Evolutionary conservation across 768 basidiomycete species (phyloP).

Genomic region (Boletus vinaceobasis): DNA sequence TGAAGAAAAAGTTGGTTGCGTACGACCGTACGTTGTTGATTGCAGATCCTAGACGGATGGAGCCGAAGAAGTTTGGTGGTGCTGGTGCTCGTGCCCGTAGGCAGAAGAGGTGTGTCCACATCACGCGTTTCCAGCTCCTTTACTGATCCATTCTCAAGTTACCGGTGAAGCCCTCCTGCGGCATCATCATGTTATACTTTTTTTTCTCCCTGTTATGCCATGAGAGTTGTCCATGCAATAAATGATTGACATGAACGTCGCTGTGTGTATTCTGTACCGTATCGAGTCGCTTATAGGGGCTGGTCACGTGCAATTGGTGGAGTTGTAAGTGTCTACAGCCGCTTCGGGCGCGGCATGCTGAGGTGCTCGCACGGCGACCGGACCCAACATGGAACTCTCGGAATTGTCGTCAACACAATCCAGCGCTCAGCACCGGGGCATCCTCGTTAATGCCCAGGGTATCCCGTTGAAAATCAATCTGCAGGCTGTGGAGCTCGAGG

Average conservation of each 20-base stretch:
- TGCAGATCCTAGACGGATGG: slow-evolving; percentile 94
- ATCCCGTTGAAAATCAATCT: slow-evolving; percentile 50
- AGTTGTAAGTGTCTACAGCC: too few relatives aligned
- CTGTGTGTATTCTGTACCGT: not conserved
- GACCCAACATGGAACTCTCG: slow-evolving; percentile 20
- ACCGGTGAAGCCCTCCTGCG: slow-evolving; percentile 48
- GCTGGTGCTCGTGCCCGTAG: slow-evolving; percentile 96
- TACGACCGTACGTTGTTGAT: slow-evolving; percentile 92
- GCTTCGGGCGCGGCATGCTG: not conserved
- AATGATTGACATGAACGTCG: slow-evolving; percentile 13
- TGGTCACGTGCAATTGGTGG: slow-evolving; percentile 9
- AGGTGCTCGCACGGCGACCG: not conserved
- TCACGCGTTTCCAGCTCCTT: not conserved
- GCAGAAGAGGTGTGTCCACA: slow-evolving; percentile 76
- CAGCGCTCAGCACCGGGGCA: slow-evolving; percentile 11
- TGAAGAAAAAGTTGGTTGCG: slow-evolving; percentile 96
- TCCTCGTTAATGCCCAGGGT: slow-evolving; percentile 42
- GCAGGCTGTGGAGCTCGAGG: slow-evolving; percentile 50
- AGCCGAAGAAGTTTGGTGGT: slow-evolving; percentile 99
- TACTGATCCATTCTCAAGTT: slow-evolving; percentile 45
- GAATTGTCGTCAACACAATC: slow-evolving; percentile 14
- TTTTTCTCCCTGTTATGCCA: slow-evolving; percentile 35
- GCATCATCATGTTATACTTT: slow-evolving; percentile 45
- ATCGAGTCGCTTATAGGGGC: not conserved
- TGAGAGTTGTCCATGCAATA: slow-evolving; percentile 34